Conservation (phyloP, 2,329 filamentous ascomycete genomes). For the Dactylellina parvicollis region DNA sequence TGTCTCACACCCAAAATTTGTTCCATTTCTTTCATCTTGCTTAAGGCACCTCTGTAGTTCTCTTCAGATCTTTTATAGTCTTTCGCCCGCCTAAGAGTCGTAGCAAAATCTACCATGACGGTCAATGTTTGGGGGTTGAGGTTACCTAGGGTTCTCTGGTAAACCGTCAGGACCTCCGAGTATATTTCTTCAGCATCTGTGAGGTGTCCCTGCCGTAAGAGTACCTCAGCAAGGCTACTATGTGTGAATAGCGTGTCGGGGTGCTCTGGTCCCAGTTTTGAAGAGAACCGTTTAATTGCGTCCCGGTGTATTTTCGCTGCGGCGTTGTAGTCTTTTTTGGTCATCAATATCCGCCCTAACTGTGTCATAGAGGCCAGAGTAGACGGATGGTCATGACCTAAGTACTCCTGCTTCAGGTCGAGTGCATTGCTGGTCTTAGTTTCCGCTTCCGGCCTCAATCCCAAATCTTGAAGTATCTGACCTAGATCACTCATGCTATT, state of each 20-base stretch:
- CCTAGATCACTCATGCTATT: neutral
- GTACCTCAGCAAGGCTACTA: neutral
- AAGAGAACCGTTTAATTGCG: neutral
- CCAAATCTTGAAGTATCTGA: neutral
- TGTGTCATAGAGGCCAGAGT: neutral
- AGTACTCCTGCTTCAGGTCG: neutral
- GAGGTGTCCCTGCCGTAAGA: neutral
- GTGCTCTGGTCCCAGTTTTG: neutral
- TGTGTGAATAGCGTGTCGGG: neutral
- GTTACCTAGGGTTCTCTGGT: neutral
- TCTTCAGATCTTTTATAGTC: neutral
- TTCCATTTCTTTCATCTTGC: neutral
- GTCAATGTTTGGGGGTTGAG: neutral
- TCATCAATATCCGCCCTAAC: neutral
- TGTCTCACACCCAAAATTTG: too few relatives aligned
- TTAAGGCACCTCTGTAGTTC: neutral
- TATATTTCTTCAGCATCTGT: neutral
- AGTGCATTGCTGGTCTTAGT: neutral
- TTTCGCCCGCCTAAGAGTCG: neutral
- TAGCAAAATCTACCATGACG: neutral
- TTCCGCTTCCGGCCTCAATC: neutral
- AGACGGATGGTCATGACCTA: neutral
- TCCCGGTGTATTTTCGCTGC: neutral
- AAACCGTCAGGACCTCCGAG: neutral
- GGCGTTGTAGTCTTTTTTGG: neutral